Evolutionary conservation across 768 basidiomycete genomes (phyloP).

Genomic region (Serendipita vermifera): DNA sequence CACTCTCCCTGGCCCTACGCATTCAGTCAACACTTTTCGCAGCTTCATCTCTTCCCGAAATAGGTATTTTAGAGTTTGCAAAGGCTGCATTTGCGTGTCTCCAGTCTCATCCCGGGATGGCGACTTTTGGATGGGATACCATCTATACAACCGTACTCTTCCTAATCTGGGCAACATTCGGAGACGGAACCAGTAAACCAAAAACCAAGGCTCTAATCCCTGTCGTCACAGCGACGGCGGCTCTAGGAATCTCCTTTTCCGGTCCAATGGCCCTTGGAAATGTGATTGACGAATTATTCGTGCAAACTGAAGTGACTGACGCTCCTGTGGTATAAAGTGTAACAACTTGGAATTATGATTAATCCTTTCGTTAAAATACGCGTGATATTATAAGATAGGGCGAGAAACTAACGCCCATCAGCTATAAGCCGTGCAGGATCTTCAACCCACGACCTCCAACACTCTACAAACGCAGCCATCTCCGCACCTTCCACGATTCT

Average conservation of each 20-base stretch:
- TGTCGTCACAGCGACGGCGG: not conserved
- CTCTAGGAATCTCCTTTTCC: not conserved
- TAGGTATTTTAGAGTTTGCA: slow-evolving; percentile 19
- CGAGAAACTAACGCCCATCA: slow-evolving; percentile 22
- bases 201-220: not conserved
- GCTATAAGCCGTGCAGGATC: slow-evolving; percentile 54
- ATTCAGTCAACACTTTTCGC: slow-evolving; percentile 23
- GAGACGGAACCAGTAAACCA: slow-evolving; percentile 10
- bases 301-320: too few species aligned
- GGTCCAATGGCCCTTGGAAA: not conserved
- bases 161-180: slow-evolving; percentile 25
- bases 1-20: slow-evolving; percentile 26
- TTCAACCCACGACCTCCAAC: slow-evolving; percentile 73
- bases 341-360: too few species aligned
- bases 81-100: slow-evolving; percentile 27
- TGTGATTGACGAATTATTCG: not conserved
- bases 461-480: slow-evolving; percentile 75
- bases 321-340: too few species aligned
- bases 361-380: too few species aligned
- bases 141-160: slow-evolving; percentile 41
- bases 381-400: too few species aligned
- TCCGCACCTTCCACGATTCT: slow-evolving; percentile 82
- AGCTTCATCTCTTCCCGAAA: slow-evolving; percentile 16
- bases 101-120: slow-evolving; percentile 45
- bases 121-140: slow-evolving; percentile 53